A percentile compares a stretch with the other conserved stretches of the same genome.
These are phyloP conservation scores for Saccharomycopsis guyanensis DNA, from an alignment of 805 yeast species.

Conservation along the genomic window DNA sequence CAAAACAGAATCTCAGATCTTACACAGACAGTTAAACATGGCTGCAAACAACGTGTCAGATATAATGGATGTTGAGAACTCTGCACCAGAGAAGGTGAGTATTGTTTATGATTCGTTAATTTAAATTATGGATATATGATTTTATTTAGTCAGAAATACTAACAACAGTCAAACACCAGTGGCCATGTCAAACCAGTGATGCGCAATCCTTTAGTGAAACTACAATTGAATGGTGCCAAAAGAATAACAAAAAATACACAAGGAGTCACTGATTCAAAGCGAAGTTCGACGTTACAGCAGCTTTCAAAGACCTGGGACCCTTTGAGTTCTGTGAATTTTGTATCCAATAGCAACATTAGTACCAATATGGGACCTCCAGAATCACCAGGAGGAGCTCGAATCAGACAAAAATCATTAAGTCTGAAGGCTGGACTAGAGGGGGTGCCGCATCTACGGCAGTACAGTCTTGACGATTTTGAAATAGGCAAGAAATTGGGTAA, in stretches of 20 bases:
- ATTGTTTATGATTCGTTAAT: too few relatives aligned
- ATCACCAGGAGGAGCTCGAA: neutral
- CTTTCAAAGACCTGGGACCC: constrained; percentile 18
- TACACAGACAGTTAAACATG: too few relatives aligned
- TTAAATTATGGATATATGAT: too few relatives aligned
- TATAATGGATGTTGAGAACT: neutral
- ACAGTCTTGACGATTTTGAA: constrained; percentile 62
- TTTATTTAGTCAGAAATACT: too few relatives aligned
- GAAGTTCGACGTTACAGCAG: neutral
- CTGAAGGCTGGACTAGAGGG: constrained; percentile 1
- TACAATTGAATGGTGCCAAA: constrained; percentile 17
- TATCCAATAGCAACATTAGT: neutral
- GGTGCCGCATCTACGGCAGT: constrained; percentile 7
- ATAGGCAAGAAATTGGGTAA: constrained; percentile 77
- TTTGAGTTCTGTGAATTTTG: constrained; percentile 8
- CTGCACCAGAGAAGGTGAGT: neutral
- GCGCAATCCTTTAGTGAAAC: constrained; percentile 20
- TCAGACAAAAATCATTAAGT: neutral
- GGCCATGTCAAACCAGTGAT: neutral
- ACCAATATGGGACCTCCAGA: constrained; percentile 3
- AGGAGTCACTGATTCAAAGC: neutral
- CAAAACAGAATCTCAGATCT: too few relatives aligned
- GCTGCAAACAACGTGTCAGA: neutral
- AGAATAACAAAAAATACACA: constrained; percentile 4
- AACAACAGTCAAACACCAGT: neutral